Base-by-base conservation (phyloP, 1,284 basidiomycete species). In the Peniophora sp. region DNA sequence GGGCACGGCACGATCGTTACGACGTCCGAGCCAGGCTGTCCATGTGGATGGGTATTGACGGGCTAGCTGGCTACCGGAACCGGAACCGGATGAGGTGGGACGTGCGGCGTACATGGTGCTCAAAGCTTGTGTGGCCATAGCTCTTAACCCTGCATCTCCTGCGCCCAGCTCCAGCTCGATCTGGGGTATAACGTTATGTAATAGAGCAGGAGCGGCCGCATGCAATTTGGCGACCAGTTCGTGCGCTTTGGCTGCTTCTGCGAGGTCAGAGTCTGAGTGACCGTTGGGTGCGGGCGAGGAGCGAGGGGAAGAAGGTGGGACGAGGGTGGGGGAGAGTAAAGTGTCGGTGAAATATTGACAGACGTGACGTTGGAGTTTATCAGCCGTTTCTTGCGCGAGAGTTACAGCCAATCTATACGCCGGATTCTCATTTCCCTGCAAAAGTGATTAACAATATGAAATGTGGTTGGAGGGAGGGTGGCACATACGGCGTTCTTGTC, bases 271-370 rank as follows among this genome's bases (percentile, higher is more conserved):
- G 35, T 76, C 70, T 38, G 72, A n/a, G 38, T n/a, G 38, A 20
- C 38, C 38, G n/a, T 10, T n/a, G 58, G 45, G 67, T n/a, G 38
- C 38, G 38, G 16, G n/a, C 8, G 38, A 41, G 8, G 16, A n/a
- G 38, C n/a, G 19, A 20, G 16, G n/a, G 38, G 38, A 41, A 6
- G 38, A n/a, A 16, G 16, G n/a, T 8, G 16, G 38, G 16, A 20
- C 38, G 38, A 20, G 66, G 63, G 80, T 73, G 49, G 76, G 79
- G 27, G 79, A 68, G 24, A 89, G 76, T 55, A 97, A 87, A 55
- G 90, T 82, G 60, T 95, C 93, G 27, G 88, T 87, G 64, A 97
- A 96, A 68, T 96, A 93, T 56, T 91, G 86, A 55, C 85, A 91
- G 46, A 97, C 85, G 53, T 94, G 82, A 19, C 93, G 83, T 63